These are phyloP conservation scores for Puya raimondii DNA, from an alignment of 176 grass and related monocot genomes.

Conservation along the genomic window DNA sequence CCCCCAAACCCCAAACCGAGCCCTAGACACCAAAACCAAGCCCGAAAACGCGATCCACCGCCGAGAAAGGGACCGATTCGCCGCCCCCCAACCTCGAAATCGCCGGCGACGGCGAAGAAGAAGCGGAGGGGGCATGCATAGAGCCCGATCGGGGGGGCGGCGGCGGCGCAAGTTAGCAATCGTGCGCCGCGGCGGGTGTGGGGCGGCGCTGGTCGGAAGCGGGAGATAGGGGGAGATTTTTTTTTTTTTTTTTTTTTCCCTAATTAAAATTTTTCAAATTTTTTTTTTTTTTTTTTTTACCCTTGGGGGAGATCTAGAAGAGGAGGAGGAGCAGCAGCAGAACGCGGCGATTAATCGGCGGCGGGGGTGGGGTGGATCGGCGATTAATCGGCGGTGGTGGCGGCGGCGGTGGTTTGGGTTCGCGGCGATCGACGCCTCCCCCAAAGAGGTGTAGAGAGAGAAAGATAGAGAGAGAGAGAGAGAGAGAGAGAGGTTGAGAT, in stretches of 20 bases:
- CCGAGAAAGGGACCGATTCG: neutral
- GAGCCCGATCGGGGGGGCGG: neutral
- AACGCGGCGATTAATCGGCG: neutral
- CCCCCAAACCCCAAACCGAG: neutral
- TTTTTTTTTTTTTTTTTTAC: neutral
- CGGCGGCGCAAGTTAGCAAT: neutral
- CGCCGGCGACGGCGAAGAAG: neutral
- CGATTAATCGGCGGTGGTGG: conserved; percentile 13
- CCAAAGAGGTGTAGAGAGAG: neutral
- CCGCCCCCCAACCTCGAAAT: neutral
- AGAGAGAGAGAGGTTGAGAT: conserved; percentile 2
- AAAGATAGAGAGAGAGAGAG: neutral
- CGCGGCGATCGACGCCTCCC: conserved; percentile 5
- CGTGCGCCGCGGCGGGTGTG: neutral
- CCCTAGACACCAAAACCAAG: neutral
- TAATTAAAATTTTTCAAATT: conserved; percentile 10
- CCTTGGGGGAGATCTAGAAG: neutral
- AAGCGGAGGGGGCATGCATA: neutral
- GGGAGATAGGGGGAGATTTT: neutral
- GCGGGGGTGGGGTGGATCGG: conserved; percentile 3
- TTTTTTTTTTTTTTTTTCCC: neutral
- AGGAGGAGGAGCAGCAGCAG: neutral
- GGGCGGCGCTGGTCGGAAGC: neutral
- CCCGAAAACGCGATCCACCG: neutral
- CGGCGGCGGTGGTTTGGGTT: conserved; percentile 16